A percentile compares a stretch with the other conserved stretches of the same genome.
phyloP scores from a whole-genome alignment of 768 basidiomycete species.

The Russula sp. region DNA sequence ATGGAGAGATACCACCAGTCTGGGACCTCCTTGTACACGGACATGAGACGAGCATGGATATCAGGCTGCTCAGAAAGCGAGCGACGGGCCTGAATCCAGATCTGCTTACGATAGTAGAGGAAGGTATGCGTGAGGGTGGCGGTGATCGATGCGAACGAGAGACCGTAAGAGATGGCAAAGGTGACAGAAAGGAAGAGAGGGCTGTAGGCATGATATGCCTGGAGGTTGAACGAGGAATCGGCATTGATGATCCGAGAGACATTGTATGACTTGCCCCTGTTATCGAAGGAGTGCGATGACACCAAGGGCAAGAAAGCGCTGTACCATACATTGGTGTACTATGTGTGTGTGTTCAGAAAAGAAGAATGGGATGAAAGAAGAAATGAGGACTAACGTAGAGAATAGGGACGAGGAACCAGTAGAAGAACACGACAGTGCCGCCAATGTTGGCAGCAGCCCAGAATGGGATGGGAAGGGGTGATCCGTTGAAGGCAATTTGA shows the following conservation, averaged over 20 bases:
- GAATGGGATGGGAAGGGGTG: slow-evolving; percentile 76
- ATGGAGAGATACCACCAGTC: slow-evolving; percentile 30
- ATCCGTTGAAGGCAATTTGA: slow-evolving; percentile 62
- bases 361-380: background rate
- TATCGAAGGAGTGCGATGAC: slow-evolving; percentile 56
- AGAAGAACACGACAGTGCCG: slow-evolving; percentile 59
- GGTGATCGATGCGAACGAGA: slow-evolving; percentile 44
- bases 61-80: slow-evolving; percentile 76
- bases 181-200: slow-evolving; percentile 59
- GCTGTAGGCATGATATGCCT: slow-evolving; percentile 49
- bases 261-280: slow-evolving; percentile 52
- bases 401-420: slow-evolving; percentile 59
- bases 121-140: slow-evolving; percentile 65
- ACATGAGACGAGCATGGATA: slow-evolving; percentile 47
- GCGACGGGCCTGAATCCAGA: slow-evolving; percentile 63
- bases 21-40: background rate
- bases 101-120: slow-evolving; percentile 74
- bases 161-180: slow-evolving; percentile 74
- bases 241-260: slow-evolving; percentile 49
- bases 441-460: slow-evolving; percentile 74
- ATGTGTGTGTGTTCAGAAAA: background rate
- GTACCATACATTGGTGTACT: slow-evolving; percentile 59
- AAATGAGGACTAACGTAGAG: slow-evolving; percentile 38
- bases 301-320: slow-evolving; percentile 42
- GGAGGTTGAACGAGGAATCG: slow-evolving; percentile 49